Evolutionary conservation across 441 rosid genomes (phyloP).

Genomic region (Biscutella laevigata): DNA sequence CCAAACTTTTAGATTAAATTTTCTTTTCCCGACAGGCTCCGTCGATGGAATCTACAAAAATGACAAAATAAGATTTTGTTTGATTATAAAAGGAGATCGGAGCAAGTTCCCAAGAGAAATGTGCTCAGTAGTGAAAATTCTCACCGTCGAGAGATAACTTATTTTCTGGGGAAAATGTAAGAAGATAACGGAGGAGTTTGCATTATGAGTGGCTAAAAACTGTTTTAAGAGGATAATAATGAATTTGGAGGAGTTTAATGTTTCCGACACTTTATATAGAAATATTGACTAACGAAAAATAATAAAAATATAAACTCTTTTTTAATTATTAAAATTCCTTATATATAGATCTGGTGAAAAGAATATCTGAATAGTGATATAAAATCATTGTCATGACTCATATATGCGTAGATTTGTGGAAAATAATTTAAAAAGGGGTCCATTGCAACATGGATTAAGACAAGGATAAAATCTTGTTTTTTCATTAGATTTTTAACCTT

Average conservation of each 20-base stretch:
- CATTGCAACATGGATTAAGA: constrained; percentile 22
- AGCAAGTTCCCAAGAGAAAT: constrained; percentile 14
- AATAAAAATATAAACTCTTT: background rate
- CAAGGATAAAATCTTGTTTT: no score
- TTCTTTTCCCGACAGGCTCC: constrained; percentile 1
- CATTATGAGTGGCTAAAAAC: no score
- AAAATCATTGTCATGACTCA: constrained; percentile 23
- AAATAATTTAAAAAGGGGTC: background rate
- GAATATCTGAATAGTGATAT: background rate
- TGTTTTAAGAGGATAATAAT: constrained; percentile 9
- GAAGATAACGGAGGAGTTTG: no score
- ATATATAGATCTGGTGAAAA: background rate
- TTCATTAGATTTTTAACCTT: no score
- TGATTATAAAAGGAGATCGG: background rate
- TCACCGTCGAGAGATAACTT: constrained; percentile 7
- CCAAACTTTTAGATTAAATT: constrained; percentile 16
- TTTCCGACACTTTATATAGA: constrained; percentile 1
- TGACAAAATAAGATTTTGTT: constrained; percentile 5
- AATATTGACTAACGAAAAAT: background rate
- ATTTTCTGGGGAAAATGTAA: background rate
- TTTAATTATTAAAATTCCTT: background rate
- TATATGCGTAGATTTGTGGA: constrained; percentile 21
- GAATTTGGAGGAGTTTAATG: no score
- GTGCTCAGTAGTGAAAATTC: constrained; percentile 13
- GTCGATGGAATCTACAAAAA: constrained; percentile 19